These are phyloP conservation scores for Orbilia javanica DNA, from an alignment of 2,329 filamentous ascomycete species.

Conservation along the genomic window DNA sequence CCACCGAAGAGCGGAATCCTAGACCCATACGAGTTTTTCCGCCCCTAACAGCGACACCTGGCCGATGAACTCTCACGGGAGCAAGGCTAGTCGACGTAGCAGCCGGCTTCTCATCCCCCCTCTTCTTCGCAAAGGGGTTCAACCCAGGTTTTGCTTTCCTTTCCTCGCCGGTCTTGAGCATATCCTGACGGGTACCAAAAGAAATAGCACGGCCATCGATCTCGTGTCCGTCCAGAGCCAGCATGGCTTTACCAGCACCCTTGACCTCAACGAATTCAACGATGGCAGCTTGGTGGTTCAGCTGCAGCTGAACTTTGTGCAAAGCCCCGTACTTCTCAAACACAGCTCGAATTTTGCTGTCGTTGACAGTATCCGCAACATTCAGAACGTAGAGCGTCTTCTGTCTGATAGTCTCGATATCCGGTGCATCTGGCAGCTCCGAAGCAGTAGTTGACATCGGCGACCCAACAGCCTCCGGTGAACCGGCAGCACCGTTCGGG, in stretches of 20 bases:
- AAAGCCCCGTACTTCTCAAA: slow-evolving; percentile 79
- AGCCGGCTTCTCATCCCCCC: slow-evolving; percentile 59
- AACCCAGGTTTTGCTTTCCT: slow-evolving; percentile 60
- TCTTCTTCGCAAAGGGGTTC: slow-evolving; percentile 62
- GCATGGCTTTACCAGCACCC: slow-evolving; percentile 78
- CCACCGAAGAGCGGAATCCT: slow-evolving; percentile 63
- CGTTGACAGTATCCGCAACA: slow-evolving; percentile 91
- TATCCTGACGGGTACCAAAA: slow-evolving; percentile 66
- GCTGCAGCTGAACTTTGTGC: slow-evolving; percentile 81
- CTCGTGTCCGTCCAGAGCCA: slow-evolving; percentile 71
- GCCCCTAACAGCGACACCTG: slow-evolving; percentile 66
- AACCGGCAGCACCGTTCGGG: slow-evolving; percentile 63
- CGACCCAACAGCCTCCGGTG: slow-evolving; percentile 59
- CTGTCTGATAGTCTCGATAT: slow-evolving; percentile 70
- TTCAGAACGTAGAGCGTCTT: slow-evolving; percentile 86
- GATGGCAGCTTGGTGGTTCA: slow-evolving; percentile 85
- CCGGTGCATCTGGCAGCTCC: slow-evolving; percentile 63
- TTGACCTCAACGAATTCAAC: slow-evolving; percentile 81
- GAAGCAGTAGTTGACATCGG: slow-evolving; percentile 63
- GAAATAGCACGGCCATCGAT: slow-evolving; percentile 71
- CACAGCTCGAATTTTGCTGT: slow-evolving; percentile 80
- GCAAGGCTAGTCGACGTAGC: slow-evolving; percentile 43
- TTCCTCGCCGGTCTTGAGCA: slow-evolving; percentile 59
- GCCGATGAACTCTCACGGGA: slow-evolving; percentile 65
- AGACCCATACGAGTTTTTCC: slow-evolving; percentile 62